Evolutionary conservation across 2,329 filamentous ascomycete genomes (phyloP).

Genomic region (Venturiaceae sp.): DNA sequence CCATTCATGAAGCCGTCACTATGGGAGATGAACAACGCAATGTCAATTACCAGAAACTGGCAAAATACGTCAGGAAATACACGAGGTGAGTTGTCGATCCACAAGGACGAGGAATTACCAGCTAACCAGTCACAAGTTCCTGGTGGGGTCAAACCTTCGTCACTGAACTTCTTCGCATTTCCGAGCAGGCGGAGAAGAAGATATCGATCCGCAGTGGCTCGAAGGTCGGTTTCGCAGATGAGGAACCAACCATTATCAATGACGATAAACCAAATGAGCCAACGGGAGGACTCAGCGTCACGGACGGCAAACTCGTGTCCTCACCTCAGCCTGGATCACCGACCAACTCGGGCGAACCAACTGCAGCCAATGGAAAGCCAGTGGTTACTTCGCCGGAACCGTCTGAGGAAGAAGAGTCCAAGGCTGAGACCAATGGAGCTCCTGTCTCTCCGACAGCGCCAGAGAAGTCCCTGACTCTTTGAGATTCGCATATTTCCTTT

Average conservation of each 20-base stretch:
- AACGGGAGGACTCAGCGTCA: not conserved
- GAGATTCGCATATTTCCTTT: too few relatives aligned
- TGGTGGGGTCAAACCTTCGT: conserved; percentile 90
- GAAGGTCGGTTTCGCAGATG: not conserved
- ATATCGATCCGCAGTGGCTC: conserved; percentile 14
- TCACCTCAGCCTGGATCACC: not conserved
- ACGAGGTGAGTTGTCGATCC: conserved; percentile 58
- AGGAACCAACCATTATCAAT: not conserved
- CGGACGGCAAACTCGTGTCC: not conserved
- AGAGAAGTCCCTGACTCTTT: not conserved
- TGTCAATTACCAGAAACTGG: conserved; percentile 81
- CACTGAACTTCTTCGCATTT: conserved; percentile 27
- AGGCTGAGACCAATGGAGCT: not conserved
- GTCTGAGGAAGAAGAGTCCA: not conserved
- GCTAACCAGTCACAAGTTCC: conserved; percentile 40
- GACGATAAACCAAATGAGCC: not conserved
- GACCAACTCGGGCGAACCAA: too few relatives aligned
- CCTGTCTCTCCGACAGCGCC: not conserved
- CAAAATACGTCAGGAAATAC: conserved; percentile 95
- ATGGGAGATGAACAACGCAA: conserved; percentile 85
- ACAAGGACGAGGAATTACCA: not conserved
- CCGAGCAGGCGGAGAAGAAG: conserved; percentile 40
- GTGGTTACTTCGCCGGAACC: not conserved
- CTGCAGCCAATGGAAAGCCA: not conserved
- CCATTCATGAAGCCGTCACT: conserved; percentile 92